A percentile compares a stretch with the other conserved stretches of the same genome.
Conservation (phyloP, 1,139 yeast genomes). For the Blastobotrys illinoisensis region DNA sequence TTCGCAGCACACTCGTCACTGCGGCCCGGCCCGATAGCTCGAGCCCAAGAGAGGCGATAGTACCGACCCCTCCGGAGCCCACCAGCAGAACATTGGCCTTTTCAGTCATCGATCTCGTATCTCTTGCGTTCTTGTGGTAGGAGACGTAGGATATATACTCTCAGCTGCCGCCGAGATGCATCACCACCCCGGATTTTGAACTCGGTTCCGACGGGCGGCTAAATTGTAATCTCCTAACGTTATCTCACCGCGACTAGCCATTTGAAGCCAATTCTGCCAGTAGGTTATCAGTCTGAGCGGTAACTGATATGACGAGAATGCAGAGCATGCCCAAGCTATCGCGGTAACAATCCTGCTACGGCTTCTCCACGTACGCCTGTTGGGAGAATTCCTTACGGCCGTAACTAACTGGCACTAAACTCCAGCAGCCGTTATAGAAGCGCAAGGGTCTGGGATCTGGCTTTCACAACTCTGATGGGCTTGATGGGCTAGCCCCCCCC, state of each 20-base stretch:
- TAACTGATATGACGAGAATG: too few species aligned
- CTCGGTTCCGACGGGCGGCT: neutral
- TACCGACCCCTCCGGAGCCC: slow-evolving; percentile 74
- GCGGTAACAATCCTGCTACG: too few species aligned
- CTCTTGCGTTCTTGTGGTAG: neutral
- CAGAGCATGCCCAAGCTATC: too few species aligned
- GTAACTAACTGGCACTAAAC: neutral
- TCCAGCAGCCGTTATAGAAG: neutral
- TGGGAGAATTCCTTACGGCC: neutral
- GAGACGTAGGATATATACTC: neutral
- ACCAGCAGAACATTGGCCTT: slow-evolving; percentile 40
- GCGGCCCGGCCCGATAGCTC: slow-evolving; percentile 43
- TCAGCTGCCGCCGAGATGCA: neutral
- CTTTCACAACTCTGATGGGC: too few species aligned
- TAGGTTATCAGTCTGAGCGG: too few species aligned
- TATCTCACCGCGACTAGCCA: neutral
- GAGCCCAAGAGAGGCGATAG: slow-evolving; percentile 59
- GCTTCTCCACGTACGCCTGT: neutral
- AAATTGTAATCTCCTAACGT: neutral
- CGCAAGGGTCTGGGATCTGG: too few species aligned
- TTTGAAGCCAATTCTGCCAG: too few species aligned
- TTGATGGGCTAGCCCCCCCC: too few species aligned
- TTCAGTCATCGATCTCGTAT: slow-evolving; percentile 1
- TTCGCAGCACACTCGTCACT: slow-evolving; percentile 58
- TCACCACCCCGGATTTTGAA: neutral